Evolutionary conservation across 1,284 basidiomycete species (phyloP).

Genomic region (Bjerkandera adusta): DNA sequence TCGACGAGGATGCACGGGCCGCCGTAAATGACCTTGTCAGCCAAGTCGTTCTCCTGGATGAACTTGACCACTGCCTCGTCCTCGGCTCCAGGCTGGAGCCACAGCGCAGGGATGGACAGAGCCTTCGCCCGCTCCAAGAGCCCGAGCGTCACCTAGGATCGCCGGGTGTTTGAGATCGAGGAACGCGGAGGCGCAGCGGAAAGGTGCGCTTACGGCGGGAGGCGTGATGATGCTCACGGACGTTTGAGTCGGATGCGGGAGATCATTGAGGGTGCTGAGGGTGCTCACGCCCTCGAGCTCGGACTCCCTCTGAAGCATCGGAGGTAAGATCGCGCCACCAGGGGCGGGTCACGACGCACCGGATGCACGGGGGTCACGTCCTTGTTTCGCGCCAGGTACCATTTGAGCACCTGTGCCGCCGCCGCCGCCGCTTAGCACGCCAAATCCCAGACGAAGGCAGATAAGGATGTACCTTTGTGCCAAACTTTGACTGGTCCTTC

Average conservation of each 20-base stretch:
- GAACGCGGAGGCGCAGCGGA: neutral
- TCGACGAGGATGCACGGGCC: constrained; percentile 74
- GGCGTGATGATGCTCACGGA: constrained; percentile 81
- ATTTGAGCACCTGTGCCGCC: constrained; percentile 59
- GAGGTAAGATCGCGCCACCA: neutral
- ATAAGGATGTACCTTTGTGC: constrained; percentile 59
- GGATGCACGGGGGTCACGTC: constrained; percentile 73
- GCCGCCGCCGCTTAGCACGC: neutral
- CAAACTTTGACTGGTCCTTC: constrained; percentile 72
- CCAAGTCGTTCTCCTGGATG: constrained; percentile 52
- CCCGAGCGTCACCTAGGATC: constrained; percentile 61
- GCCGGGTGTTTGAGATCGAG: neutral
- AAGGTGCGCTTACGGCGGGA: constrained; percentile 47
- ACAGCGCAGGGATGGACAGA: constrained; percentile 63
- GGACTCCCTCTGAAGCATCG: constrained; percentile 49
- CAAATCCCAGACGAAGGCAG: neutral
- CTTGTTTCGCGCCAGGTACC: constrained; percentile 67
- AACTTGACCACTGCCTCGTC: constrained; percentile 52
- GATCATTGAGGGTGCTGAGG: constrained; percentile 50
- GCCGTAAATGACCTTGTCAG: constrained; percentile 63
- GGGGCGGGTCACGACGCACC: constrained; percentile 32
- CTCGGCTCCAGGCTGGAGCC: constrained; percentile 86
- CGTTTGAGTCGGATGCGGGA: constrained; percentile 63
- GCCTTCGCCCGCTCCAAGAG: constrained; percentile 64
- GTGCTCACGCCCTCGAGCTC: constrained; percentile 64